Evolutionary conservation across 129 eudicot genomes (phyloP), one percentile per base, ranked within the genome.

Genomic region (Ambrosia artemisiifolia): DNA sequence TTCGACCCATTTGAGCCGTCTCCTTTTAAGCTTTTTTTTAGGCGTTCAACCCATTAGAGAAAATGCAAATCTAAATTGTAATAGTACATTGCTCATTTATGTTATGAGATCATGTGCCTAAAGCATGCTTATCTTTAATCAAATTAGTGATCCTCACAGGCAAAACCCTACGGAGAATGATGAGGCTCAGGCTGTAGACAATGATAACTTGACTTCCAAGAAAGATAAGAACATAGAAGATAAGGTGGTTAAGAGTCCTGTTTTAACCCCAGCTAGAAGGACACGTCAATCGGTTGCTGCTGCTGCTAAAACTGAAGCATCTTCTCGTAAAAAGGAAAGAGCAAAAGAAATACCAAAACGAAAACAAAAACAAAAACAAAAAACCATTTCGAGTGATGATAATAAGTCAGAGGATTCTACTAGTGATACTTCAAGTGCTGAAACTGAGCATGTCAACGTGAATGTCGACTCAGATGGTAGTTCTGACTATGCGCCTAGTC

Each of bases 71-170:
- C 55, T 70, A n/a, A n/a, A n/a, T n/a, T n/a, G n/a, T n/a, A n/a
- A n/a, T n/a, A n/a, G n/a, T n/a, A n/a, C n/a, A n/a, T n/a, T n/a
- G n/a, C n/a, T n/a, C n/a, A n/a, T n/a, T n/a, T n/a, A n/a, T n/a
- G n/a, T n/a, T n/a, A n/a, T n/a, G n/a, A n/a, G n/a, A n/a, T n/a
- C n/a, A n/a, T n/a, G n/a, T n/a, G n/a, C n/a, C n/a, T n/a, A 44
- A 35, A 35, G 51, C 9, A 8, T 59, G 30, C 83, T 59, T 7
- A 19, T 49, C 35, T 70, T 32, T 47, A 32, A 75, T 74, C 48
- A 54, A 63, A 69, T 53, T 17, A 28, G 76, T 78, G 32, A 61
- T 64, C n/a, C 67, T 69, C 70, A 63, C 88, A 88, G 95, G 88
- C 59, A 51, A 16, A 51, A 51, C 59, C 59, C 59, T 17, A 24